Evolutionary conservation across 805 yeast species (phyloP).

Genomic region (Metschnikowia rubicola): DNA sequence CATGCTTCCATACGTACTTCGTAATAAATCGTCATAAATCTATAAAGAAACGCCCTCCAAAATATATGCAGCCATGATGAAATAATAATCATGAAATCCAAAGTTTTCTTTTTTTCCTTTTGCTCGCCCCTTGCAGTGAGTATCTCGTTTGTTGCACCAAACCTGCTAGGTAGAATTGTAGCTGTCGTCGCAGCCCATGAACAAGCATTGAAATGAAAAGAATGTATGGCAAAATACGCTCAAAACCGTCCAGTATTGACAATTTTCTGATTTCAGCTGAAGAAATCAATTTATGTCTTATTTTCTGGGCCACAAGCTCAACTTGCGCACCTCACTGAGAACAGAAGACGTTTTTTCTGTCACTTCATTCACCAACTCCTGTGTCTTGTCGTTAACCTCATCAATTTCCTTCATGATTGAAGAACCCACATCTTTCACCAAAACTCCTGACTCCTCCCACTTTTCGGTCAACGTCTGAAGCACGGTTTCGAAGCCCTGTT

Average conservation of each 20-base stretch:
- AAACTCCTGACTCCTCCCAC: slow-evolving; percentile 39
- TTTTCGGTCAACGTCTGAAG: slow-evolving; percentile 48
- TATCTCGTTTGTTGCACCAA: no score
- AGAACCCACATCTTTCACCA: slow-evolving; percentile 31
- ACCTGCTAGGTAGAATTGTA: no score
- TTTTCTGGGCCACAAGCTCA: slow-evolving; percentile 16
- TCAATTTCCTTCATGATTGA: slow-evolving; percentile 27
- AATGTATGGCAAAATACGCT: not conserved
- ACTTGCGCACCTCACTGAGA: slow-evolving; percentile 19
- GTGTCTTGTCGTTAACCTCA: slow-evolving; percentile 23
- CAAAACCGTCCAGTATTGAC: not conserved
- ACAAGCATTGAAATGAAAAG: not conserved
- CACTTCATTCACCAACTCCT: slow-evolving; percentile 17
- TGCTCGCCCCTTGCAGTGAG: no score
- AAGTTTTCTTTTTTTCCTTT: no score
- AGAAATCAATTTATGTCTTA: not conserved
- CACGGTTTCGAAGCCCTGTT: slow-evolving; percentile 80
- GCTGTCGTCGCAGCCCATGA: no score
- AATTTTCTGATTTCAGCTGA: not conserved
- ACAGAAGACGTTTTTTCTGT: slow-evolving; percentile 17
- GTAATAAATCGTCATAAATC: not conserved
- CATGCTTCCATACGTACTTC: not conserved
- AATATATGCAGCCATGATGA: slow-evolving; percentile 3
- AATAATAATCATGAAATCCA: not conserved
- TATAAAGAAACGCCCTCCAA: slow-evolving; percentile 1